Evolutionary conservation across 108 stramenopile species (phyloP).

Genomic region (Ochromonas danica): DNA sequence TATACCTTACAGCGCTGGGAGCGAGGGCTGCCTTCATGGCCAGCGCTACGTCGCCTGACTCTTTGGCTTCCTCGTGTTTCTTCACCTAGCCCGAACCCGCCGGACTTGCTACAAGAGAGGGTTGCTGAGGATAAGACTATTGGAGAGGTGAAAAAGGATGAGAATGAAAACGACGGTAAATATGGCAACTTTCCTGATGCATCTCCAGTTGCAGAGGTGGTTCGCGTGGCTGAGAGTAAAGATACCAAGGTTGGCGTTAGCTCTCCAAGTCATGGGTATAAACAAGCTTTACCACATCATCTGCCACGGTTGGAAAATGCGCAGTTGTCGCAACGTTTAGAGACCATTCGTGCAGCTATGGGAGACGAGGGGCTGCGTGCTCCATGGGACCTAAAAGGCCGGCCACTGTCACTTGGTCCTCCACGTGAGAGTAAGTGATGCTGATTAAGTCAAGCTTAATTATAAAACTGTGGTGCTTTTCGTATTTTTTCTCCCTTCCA

Average conservation of each 20-base stretch:
- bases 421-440: not conserved
- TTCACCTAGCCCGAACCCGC: no score
- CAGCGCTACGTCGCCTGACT: slow-evolving; percentile 59
- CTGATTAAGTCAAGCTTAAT: not conserved
- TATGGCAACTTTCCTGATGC: slow-evolving; percentile 19
- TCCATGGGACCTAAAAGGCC: slow-evolving; percentile 12
- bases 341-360: slow-evolving; percentile 44
- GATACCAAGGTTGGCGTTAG: not conserved
- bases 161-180: slow-evolving; percentile 48
- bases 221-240: not conserved
- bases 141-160: not conserved
- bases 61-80: slow-evolving; percentile 70
- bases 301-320: slow-evolving; percentile 40
- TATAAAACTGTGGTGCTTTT: no score
- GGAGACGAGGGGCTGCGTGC: slow-evolving; percentile 37
- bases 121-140: no score
- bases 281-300: slow-evolving; percentile 53
- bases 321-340: slow-evolving; percentile 41
- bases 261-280: not conserved
- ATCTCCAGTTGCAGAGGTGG: not conserved
- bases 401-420: not conserved
- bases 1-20: slow-evolving; percentile 56
- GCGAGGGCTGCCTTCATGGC: slow-evolving; percentile 53
- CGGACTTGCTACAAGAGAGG: no score
- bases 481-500: no score